Evolutionary conservation across 169 alveolate genomes (phyloP).

Genomic region (Eimeria sp.): DNA sequence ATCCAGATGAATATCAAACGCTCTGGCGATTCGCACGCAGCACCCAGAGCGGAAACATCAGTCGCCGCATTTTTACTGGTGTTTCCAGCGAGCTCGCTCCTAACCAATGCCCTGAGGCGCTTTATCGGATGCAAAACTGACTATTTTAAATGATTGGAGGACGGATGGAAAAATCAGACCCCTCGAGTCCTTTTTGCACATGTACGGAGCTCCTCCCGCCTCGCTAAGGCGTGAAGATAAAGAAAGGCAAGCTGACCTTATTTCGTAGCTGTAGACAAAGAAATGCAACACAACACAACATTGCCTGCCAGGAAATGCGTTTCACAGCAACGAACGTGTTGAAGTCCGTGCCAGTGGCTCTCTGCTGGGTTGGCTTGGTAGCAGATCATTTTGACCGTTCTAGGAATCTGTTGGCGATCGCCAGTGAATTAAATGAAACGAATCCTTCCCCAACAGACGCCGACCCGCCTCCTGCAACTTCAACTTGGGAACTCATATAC

Average conservation of each 20-base stretch:
- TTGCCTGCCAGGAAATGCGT: slow-evolving; percentile 2
- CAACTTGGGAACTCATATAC: neutral
- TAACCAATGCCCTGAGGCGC: neutral
- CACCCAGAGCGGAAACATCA: neutral
- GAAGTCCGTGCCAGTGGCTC: neutral
- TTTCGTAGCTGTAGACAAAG: neutral
- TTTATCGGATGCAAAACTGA: slow-evolving; percentile 6
- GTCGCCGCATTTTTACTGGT: neutral
- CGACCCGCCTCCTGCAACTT: neutral
- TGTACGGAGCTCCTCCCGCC: neutral
- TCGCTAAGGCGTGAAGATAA: neutral
- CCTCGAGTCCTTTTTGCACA: neutral
- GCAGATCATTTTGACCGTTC: neutral
- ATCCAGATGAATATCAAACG: neutral
- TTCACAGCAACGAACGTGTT: neutral
- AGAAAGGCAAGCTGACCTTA: neutral
- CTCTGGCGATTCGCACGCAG: slow-evolving; percentile 9
- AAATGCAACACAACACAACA: neutral
- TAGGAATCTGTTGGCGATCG: neutral
- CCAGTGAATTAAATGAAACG: neutral
- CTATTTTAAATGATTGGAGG: neutral
- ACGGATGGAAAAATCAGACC: neutral
- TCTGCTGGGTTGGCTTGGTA: slow-evolving; percentile 42
- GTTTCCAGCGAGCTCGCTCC: neutral
- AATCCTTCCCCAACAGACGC: neutral